Conservation (phyloP, 163 green algal species). For the Scenedesmus sp. region DNA sequence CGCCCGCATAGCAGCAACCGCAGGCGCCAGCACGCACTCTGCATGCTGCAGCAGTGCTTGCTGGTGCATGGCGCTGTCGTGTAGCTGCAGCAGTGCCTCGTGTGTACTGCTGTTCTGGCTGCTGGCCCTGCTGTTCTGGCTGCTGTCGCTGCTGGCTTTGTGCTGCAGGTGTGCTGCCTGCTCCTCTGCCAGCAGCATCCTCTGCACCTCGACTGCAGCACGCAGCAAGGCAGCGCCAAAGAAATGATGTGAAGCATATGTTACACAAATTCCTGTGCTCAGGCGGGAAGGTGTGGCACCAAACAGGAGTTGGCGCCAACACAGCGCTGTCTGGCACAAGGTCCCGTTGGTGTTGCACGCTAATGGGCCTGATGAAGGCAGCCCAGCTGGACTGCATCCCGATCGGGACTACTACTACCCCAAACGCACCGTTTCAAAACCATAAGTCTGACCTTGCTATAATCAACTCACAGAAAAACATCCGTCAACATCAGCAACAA, state of each 20-base stretch:
- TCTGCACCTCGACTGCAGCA: constrained; percentile 52
- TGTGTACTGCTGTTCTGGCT: neutral
- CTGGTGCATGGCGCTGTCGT: constrained; percentile 31
- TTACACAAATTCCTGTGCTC: neutral
- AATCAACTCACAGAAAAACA: too few species aligned
- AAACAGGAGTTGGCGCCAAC: neutral
- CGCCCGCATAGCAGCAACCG: constrained; percentile 31
- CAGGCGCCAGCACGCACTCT: constrained; percentile 43
- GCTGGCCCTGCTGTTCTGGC: neutral
- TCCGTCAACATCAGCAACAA: too few species aligned
- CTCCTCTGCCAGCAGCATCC: constrained; percentile 56
- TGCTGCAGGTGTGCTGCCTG: neutral
- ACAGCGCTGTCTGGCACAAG: too few species aligned
- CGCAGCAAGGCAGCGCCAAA: neutral
- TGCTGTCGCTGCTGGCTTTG: neutral
- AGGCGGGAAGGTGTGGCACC: neutral
- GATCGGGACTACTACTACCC: too few species aligned
- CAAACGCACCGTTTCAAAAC: too few species aligned
- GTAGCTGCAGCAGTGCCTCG: constrained; percentile 15
- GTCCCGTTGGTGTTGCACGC: too few species aligned
- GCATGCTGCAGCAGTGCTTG: constrained; percentile 43
- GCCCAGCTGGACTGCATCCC: too few species aligned
- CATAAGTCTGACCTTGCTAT: too few species aligned
- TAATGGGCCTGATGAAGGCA: too few species aligned
- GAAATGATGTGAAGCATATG: neutral